Percentiles rank a stretch among this genome's conserved stretches.
Conservation (phyloP, 768 basidiomycete genomes). For the Calocybe gangraenosa region DNA sequence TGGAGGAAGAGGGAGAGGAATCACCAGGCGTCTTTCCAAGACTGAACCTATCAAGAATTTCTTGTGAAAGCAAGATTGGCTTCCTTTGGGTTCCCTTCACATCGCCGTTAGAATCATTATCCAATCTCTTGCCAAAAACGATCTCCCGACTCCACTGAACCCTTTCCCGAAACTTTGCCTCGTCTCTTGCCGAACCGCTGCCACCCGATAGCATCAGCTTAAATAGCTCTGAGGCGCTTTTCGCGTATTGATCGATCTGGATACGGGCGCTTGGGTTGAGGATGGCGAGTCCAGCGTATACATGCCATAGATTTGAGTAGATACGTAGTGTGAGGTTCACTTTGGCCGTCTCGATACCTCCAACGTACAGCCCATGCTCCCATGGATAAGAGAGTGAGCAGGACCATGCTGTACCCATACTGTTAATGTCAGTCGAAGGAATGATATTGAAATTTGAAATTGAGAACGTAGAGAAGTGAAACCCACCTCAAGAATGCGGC, state of each 20-base stretch:
- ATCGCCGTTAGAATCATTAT: too few species aligned
- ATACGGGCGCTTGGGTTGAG: slow-evolving; percentile 85
- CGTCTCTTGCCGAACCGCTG: slow-evolving; percentile 30
- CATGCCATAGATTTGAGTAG: slow-evolving; percentile 97
- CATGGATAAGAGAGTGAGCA: slow-evolving; percentile 79
- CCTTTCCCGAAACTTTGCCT: slow-evolving; percentile 56
- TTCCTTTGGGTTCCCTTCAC: slow-evolving; percentile 29
- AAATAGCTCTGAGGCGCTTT: slow-evolving; percentile 83
- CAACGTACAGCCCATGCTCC: slow-evolving; percentile 93
- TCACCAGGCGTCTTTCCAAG: slow-evolving; percentile 44
- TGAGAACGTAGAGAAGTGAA: background rate
- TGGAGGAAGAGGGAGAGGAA: slow-evolving; percentile 12
- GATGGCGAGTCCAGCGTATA: slow-evolving; percentile 98
- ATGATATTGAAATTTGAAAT: background rate
- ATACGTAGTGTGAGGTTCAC: slow-evolving; percentile 96
- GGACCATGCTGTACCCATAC: slow-evolving; percentile 98
- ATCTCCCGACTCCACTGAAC: slow-evolving; percentile 68
- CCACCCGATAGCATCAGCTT: slow-evolving; percentile 85
- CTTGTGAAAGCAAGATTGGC: slow-evolving; percentile 81
- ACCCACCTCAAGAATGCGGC: slow-evolving; percentile 91
- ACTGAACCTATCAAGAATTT: slow-evolving; percentile 86
- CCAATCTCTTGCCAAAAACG: slow-evolving; percentile 69
- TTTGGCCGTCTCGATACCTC: slow-evolving; percentile 97
- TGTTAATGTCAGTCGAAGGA: slow-evolving; percentile 24
- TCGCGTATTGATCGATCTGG: slow-evolving; percentile 91